Evolutionary conservation across 2,329 filamentous ascomycete species (phyloP).

Genomic region (Fusarium coicis): DNA sequence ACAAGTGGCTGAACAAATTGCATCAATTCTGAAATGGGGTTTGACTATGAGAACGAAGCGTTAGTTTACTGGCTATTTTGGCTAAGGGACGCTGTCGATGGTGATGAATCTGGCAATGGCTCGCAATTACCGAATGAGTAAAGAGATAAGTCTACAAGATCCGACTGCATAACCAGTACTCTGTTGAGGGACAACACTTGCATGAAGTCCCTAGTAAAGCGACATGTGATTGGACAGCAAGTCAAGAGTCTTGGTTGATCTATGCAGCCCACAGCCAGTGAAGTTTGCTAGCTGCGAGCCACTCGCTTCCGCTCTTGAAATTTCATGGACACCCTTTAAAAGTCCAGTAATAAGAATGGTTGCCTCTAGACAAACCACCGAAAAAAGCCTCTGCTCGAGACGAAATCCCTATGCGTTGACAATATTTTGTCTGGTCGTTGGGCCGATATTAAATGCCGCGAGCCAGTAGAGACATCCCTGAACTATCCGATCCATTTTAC

Average conservation of each 20-base stretch:
- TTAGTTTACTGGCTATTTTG: rapidly evolving
- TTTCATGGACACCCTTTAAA: neutral
- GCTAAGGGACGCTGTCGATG: rapidly evolving
- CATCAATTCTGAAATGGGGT: too few relatives aligned
- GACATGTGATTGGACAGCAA: neutral
- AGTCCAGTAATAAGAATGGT: neutral
- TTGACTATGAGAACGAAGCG: rapidly evolving
- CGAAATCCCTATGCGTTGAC: neutral
- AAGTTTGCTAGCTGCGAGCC: neutral
- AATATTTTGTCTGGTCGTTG: neutral
- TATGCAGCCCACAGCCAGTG: neutral
- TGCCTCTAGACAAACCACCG: too few relatives aligned
- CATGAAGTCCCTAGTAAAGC: too few relatives aligned
- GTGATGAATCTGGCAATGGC: rapidly evolving
- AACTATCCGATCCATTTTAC: neutral
- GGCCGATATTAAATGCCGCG: neutral
- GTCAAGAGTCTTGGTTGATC: neutral
- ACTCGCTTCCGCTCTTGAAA: neutral
- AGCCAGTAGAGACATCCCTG: neutral
- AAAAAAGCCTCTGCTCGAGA: neutral
- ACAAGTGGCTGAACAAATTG: neutral
- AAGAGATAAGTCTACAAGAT: neutral
- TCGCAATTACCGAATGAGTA: rapidly evolving
- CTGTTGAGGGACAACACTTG: neutral
- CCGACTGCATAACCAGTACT: neutral